A percentile compares a stretch with the other conserved stretches of the same genome.
Evolutionary conservation across 2,329 filamentous ascomycete species (phyloP).

Genomic region (Epichloe gansuensis): DNA sequence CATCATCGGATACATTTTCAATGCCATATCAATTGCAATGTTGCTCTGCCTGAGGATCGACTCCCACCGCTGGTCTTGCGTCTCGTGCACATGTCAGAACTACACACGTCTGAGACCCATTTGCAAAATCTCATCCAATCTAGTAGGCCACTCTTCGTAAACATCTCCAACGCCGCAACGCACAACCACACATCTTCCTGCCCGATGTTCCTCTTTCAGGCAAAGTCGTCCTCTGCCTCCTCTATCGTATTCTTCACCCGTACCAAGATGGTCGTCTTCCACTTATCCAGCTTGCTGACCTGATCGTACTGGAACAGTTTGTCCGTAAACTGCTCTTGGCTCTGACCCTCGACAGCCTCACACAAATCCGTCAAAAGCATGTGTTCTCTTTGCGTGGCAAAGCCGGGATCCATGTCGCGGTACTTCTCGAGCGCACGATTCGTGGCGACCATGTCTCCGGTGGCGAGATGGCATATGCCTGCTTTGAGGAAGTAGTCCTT

Average conservation of each 20-base stretch:
- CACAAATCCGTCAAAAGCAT: constrained; percentile 67
- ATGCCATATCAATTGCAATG: no score
- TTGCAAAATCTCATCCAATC: neutral
- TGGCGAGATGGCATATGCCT: constrained; percentile 74
- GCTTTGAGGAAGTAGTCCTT: constrained; percentile 95
- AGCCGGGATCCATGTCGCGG: constrained; percentile 64
- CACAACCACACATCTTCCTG: neutral
- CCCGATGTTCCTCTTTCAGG: constrained; percentile 13
- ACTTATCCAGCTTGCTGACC: constrained; percentile 87
- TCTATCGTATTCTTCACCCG: constrained; percentile 76
- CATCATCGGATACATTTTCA: no score
- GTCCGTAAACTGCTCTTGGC: constrained; percentile 73
- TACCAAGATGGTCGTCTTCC: constrained; percentile 82
- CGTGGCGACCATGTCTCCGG: constrained; percentile 61
- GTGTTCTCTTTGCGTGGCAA: constrained; percentile 65
- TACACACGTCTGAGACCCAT: neutral
- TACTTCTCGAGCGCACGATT: constrained; percentile 74
- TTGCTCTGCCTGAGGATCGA: no score
- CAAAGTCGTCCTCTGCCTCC: constrained; percentile 32
- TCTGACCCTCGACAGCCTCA: constrained; percentile 61
- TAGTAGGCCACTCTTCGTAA: neutral
- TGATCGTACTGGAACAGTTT: constrained; percentile 84
- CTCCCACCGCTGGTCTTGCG: no score
- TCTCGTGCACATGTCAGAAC: no score
- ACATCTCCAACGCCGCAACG: neutral